Evolutionary conservation across 805 yeast species (phyloP).

Genomic region (Limtongozyma cylindracea): DNA sequence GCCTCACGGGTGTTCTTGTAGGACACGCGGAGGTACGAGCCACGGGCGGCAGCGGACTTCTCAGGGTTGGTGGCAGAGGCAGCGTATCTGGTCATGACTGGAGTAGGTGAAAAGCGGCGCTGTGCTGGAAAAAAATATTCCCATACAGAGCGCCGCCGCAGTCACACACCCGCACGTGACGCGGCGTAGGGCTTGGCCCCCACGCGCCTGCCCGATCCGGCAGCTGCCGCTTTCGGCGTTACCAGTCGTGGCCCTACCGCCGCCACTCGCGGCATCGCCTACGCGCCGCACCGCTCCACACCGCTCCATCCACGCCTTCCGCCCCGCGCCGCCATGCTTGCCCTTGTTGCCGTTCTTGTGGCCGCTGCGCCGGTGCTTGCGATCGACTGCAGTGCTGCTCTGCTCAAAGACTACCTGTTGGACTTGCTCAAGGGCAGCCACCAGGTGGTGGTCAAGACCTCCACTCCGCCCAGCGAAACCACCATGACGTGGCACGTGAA

Average conservation of each 20-base stretch:
- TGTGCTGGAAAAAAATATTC: background rate
- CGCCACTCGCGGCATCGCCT: background rate
- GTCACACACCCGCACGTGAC: background rate
- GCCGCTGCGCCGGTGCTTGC: slow-evolving; percentile 4
- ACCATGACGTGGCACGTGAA: slow-evolving; percentile 44
- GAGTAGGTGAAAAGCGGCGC: background rate
- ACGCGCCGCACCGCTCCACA: background rate
- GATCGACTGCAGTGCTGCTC: too few species aligned
- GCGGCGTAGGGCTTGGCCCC: background rate
- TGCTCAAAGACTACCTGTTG: slow-evolving; percentile 12
- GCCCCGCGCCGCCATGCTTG: background rate
- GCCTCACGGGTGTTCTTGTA: slow-evolving; percentile 99
- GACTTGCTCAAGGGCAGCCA: too few species aligned
- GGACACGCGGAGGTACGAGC: slow-evolving; percentile 97
- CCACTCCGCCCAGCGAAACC: slow-evolving; percentile 64
- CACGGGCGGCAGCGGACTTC: slow-evolving; percentile 97
- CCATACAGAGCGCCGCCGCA: background rate
- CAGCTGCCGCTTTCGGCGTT: slow-evolving; percentile 2
- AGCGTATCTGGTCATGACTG: slow-evolving; percentile 91
- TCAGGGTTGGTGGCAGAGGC: slow-evolving; percentile 98
- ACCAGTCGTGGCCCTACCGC: background rate
- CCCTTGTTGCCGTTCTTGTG: background rate
- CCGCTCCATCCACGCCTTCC: background rate
- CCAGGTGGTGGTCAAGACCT: slow-evolving; percentile 10
- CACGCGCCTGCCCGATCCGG: background rate